A percentile compares a stretch with the other conserved stretches of the same genome.
These are phyloP conservation scores for Globisporangium spiculum DNA, from an alignment of 352 stramenopile species.

Conservation along the genomic window DNA sequence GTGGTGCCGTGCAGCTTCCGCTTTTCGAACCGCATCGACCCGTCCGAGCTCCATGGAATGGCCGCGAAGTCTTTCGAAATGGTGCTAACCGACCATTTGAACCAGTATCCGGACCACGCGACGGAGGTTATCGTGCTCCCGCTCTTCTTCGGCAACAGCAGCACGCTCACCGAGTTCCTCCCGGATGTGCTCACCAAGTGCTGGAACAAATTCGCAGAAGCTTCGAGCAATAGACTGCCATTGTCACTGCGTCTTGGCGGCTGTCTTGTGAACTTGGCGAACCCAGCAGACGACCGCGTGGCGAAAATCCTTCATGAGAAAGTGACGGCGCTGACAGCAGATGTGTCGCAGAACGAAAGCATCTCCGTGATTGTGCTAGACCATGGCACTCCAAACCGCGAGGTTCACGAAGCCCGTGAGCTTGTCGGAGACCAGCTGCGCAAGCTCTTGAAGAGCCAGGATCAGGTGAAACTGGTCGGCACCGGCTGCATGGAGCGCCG, in stretches of 20 bases:
- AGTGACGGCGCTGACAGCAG: conserved; percentile 36
- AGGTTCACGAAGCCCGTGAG: conserved; percentile 68
- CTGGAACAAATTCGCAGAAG: conserved; percentile 19
- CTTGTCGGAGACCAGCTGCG: conserved; percentile 57
- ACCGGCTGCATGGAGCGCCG: conserved; percentile 79
- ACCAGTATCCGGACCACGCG: conserved; percentile 14
- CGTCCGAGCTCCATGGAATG: conserved; percentile 52
- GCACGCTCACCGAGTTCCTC: conserved; percentile 74
- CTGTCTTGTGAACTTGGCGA: conserved; percentile 57
- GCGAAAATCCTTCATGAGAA: conserved; percentile 61
- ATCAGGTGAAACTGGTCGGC: conserved; percentile 41
- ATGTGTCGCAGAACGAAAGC: conserved; percentile 21
- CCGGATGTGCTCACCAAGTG: conserved; percentile 53
- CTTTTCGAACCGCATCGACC: conserved; percentile 73
- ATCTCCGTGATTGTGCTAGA: conserved; percentile 74
- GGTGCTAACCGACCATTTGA: conserved; percentile 49
- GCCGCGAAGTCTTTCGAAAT: conserved; percentile 64
- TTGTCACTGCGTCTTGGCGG: conserved; percentile 42
- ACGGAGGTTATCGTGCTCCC: conserved; percentile 60
- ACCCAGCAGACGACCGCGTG: conserved; percentile 48
- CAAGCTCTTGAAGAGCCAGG: conserved; percentile 28
- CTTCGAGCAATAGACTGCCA: neutral
- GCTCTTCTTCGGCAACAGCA: conserved; percentile 77
- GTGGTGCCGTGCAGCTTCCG: conserved; percentile 77
- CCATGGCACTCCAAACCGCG: conserved; percentile 63